These are phyloP conservation scores for Eleusine indica DNA, from an alignment of 176 grass and related monocot species.

Conservation along the genomic window DNA sequence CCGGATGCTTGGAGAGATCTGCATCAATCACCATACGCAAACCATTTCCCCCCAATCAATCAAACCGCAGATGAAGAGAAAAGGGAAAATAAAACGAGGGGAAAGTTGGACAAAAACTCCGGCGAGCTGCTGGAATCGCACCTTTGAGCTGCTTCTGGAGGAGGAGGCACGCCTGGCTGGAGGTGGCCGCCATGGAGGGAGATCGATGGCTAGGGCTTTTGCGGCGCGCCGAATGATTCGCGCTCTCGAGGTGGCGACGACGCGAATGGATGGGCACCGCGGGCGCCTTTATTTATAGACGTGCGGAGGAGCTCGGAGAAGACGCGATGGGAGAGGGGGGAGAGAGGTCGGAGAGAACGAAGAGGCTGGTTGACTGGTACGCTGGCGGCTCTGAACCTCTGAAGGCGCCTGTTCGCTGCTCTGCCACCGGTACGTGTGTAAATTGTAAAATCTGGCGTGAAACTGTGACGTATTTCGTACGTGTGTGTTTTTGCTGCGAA, in stretches of 20 bases:
- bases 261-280: constrained; percentile 44
- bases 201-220: constrained; percentile 55
- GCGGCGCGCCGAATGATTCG: constrained; percentile 37
- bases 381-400: not conserved
- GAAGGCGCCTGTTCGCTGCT: not conserved
- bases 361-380: constrained; percentile 31
- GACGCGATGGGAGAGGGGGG: constrained; percentile 24
- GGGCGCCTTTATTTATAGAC: constrained; percentile 59
- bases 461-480: not conserved
- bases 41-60: constrained; percentile 22
- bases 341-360: constrained; percentile 16
- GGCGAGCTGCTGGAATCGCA: constrained; percentile 42
- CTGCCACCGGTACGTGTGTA: not conserved
- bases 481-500: no score
- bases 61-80: not conserved
- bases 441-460: not conserved
- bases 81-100: not conserved
- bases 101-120: constrained; percentile 17
- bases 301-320: constrained; percentile 32
- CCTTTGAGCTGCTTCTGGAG: constrained; percentile 93
- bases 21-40: constrained; percentile 28
- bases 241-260: constrained; percentile 27
- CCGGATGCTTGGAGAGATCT: constrained; percentile 87
- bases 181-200: constrained; percentile 60
- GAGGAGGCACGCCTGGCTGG: constrained; percentile 81